Conservation (phyloP, 1,284 basidiomycete species). For the Phylloboletellus chloephorus region DNA sequence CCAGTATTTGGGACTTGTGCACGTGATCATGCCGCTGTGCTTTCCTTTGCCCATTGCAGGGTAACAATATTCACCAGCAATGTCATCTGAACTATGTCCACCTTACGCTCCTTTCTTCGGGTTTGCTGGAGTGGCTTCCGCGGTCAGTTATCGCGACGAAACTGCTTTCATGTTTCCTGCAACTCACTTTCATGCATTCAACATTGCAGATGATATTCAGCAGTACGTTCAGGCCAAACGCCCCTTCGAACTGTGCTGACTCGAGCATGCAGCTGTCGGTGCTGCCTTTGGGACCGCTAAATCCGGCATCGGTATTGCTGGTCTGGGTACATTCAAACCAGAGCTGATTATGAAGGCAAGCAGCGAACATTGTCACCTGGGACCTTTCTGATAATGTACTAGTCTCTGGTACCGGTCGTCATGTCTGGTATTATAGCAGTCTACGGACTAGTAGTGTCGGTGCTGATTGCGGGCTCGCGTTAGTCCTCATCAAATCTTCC, state of each 20-base stretch:
- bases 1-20: background rate
- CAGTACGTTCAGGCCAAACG: conserved; percentile 49
- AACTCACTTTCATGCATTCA: conserved; percentile 13
- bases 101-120: conserved; percentile 85
- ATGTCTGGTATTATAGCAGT: conserved; percentile 79
- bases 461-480: conserved; percentile 61
- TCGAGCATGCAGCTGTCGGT: conserved; percentile 62
- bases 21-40: conserved; percentile 14
- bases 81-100: conserved; percentile 58
- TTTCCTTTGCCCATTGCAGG: background rate
- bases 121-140: conserved; percentile 76
- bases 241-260: conserved; percentile 13
- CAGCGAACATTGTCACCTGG: background rate
- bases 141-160: conserved; percentile 47
- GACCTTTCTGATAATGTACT: conserved; percentile 4
- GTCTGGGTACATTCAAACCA: conserved; percentile 89
- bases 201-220: conserved; percentile 75
- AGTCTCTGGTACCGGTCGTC: conserved; percentile 40
- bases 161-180: conserved; percentile 1
- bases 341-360: conserved; percentile 97
- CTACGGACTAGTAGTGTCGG: conserved; percentile 65
- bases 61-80: conserved; percentile 26
- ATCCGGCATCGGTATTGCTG: conserved; percentile 96
- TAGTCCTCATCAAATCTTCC: conserved; percentile 25
- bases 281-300: conserved; percentile 98